A percentile compares a stretch with the other conserved stretches of the same genome.
Evolutionary conservation across 164 flowering plant species (phyloP).

Genomic region (Umbellularia californica): DNA sequence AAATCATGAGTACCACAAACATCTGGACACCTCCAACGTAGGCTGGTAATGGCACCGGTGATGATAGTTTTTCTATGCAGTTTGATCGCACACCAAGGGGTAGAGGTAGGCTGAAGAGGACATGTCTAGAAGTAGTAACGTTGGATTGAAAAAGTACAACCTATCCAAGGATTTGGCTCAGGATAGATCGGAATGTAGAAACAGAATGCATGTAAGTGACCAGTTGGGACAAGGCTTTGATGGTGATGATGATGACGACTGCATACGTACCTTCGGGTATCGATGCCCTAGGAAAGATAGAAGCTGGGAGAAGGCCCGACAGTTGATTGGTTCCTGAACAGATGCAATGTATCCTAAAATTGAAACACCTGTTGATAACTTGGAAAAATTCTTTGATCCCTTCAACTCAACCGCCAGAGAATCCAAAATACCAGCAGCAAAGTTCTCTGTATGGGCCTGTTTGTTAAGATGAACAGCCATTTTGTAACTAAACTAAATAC

Average conservation of each 20-base stretch:
- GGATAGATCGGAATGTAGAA: not conserved
- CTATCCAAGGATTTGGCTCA: too few relatives aligned
- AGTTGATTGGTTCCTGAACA: conserved; percentile 44
- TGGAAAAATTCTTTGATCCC: conserved; percentile 76
- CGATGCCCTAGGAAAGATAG: conserved; percentile 73
- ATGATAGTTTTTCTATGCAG: too few relatives aligned
- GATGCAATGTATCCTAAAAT: conserved; percentile 86
- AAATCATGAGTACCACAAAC: too few relatives aligned
- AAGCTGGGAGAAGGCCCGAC: conserved; percentile 63
- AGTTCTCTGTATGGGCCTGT: conserved; percentile 49
- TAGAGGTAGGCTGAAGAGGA: too few relatives aligned
- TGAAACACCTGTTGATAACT: conserved; percentile 79
- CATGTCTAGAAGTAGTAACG: too few relatives aligned
- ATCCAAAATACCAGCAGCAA: conserved; percentile 63
- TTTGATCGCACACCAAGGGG: too few relatives aligned
- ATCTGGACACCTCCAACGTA: too few relatives aligned
- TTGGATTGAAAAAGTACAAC: too few relatives aligned
- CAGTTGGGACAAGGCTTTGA: too few relatives aligned
- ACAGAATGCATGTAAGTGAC: too few relatives aligned
- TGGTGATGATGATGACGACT: too few relatives aligned
- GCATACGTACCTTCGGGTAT: conserved; percentile 77
- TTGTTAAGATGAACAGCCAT: conserved; percentile 10
- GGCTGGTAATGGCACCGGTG: too few relatives aligned
- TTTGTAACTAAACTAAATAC: not conserved
- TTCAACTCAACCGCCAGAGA: conserved; percentile 65